Evolutionary conservation across 2,329 filamentous ascomycete species (phyloP).

Genomic region (Aspergillus novoparasiticus): DNA sequence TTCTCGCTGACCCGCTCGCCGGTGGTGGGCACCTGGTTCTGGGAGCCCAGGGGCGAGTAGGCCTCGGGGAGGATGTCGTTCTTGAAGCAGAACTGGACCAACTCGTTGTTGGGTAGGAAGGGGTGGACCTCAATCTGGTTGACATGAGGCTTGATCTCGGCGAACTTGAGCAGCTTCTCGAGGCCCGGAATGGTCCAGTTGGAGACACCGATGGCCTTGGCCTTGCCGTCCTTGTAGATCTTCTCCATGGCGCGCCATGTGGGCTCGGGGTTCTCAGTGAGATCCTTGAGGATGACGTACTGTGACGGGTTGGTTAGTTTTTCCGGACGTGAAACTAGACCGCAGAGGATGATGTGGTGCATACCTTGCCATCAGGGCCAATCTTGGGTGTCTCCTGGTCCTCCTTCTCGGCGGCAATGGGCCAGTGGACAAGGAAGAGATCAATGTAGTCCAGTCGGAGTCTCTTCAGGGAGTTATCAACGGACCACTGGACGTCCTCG

Average conservation of each 20-base stretch:
- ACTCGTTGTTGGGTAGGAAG: conserved; percentile 50
- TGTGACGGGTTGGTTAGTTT: conserved; percentile 20
- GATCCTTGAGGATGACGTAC: conserved; percentile 65
- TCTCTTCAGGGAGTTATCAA: conserved; percentile 63
- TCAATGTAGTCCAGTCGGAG: conserved; percentile 73
- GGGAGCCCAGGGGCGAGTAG: conserved; percentile 58
- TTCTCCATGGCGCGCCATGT: conserved; percentile 71
- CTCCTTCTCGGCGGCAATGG: conserved; percentile 55
- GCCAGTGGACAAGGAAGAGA: conserved; percentile 63
- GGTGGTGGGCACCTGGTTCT: conserved; percentile 69
- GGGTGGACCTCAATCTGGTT: conserved; percentile 53
- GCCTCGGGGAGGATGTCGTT: conserved; percentile 45
- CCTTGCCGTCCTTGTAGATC: conserved; percentile 61
- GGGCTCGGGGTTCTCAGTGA: conserved; percentile 64
- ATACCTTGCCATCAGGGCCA: conserved; percentile 55
- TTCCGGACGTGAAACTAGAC: background rate
- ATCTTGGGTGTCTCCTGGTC: conserved; percentile 51
- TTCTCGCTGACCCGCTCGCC: conserved; percentile 68
- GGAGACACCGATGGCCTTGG: conserved; percentile 73
- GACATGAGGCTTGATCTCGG: conserved; percentile 46
- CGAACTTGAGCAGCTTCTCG: conserved; percentile 47
- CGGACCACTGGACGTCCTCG: conserved; percentile 52
- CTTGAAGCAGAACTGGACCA: conserved; percentile 46
- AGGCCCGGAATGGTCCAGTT: conserved; percentile 66
- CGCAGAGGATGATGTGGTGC: background rate